A percentile compares a stretch with the other conserved stretches of the same genome.
Conservation (phyloP, 495 filamentous ascomycete genomes). For the Neurospora tetrasperma region DNA sequence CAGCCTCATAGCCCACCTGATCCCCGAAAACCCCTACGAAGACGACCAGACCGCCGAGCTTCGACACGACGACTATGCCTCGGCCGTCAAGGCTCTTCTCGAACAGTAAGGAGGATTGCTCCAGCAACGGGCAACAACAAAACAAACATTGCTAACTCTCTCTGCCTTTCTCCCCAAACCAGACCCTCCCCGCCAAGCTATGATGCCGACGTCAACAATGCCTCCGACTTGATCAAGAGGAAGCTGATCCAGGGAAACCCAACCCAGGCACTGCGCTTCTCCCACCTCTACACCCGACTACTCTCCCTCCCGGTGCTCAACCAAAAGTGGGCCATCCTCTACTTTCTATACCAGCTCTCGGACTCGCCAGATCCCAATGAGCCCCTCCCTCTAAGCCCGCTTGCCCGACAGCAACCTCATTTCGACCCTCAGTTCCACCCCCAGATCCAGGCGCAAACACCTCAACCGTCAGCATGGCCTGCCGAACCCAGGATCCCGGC, state of each 20-base stretch:
- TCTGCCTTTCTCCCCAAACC: neutral
- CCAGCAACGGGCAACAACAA: neutral
- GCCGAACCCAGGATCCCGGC: slow-evolving; percentile 2
- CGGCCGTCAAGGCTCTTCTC: slow-evolving; percentile 39
- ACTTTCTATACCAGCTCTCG: slow-evolving; percentile 75
- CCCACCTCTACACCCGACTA: slow-evolving; percentile 77
- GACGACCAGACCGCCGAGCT: slow-evolving; percentile 40
- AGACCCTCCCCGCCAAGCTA: neutral
- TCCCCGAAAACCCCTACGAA: slow-evolving; percentile 39
- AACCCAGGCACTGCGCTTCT: slow-evolving; percentile 77
- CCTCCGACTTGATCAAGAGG: slow-evolving; percentile 81
- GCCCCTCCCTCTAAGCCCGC: slow-evolving; percentile 25
- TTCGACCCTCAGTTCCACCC: neutral
- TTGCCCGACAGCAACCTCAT: slow-evolving; percentile 12
- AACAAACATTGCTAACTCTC: neutral
- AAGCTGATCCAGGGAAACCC: slow-evolving; percentile 69
- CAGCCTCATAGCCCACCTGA: slow-evolving; percentile 44
- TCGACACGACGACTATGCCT: slow-evolving; percentile 40
- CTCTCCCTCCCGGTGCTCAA: slow-evolving; percentile 81
- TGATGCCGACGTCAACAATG: slow-evolving; percentile 67
- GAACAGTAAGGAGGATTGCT: slow-evolving; percentile 30
- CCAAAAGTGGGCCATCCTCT: slow-evolving; percentile 94
- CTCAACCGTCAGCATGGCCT: neutral
- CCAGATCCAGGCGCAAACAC: neutral
- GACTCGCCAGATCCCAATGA: slow-evolving; percentile 45